These are phyloP conservation scores for Trichocomaceae sp. DNA, from an alignment of 2,329 filamentous ascomycete genomes.

Conservation along the genomic window DNA sequence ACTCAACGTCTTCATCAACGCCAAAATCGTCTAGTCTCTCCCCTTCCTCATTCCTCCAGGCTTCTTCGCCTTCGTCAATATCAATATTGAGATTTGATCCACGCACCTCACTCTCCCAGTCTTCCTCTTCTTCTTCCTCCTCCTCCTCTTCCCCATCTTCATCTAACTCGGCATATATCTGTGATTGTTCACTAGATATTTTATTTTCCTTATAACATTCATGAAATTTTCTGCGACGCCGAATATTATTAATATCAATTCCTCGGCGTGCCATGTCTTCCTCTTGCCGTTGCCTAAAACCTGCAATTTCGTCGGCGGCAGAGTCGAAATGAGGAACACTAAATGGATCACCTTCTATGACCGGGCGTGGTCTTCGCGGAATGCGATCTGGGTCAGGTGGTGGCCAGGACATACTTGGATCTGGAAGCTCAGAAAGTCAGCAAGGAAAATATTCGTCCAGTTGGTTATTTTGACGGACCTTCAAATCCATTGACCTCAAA, in stretches of 20 bases:
- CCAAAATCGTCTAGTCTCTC: slow-evolving; percentile 58
- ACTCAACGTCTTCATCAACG: slow-evolving; percentile 58
- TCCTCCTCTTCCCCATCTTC: slow-evolving; percentile 3
- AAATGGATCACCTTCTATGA: slow-evolving; percentile 18
- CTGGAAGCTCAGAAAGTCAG: slow-evolving; percentile 17
- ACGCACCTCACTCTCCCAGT: slow-evolving; percentile 8
- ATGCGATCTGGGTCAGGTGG: slow-evolving; percentile 47
- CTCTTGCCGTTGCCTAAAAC: slow-evolving; percentile 49
- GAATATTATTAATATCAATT: slow-evolving; percentile 25
- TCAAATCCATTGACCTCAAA: slow-evolving; percentile 59
- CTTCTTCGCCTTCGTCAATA: slow-evolving; percentile 49
- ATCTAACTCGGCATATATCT: slow-evolving; percentile 17
- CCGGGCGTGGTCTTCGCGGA: slow-evolving; percentile 26
- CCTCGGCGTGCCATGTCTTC: slow-evolving; percentile 44
- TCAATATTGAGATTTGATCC: slow-evolving; percentile 11
- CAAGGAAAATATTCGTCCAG: neutral
- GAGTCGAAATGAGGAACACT: slow-evolving; percentile 27
- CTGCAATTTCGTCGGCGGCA: slow-evolving; percentile 41
- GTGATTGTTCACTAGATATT: slow-evolving; percentile 14
- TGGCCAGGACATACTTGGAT: slow-evolving; percentile 38
- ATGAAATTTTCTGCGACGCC: slow-evolving; percentile 38
- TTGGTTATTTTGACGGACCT: slow-evolving; percentile 29
- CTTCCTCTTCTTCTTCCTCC: neutral
- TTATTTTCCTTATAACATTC: slow-evolving; percentile 24
- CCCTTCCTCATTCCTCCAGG: slow-evolving; percentile 57